Evolutionary conservation across 306 rosid species (phyloP), one percentile per base, ranked within the genome.

Genomic region (Quercus suber): DNA sequence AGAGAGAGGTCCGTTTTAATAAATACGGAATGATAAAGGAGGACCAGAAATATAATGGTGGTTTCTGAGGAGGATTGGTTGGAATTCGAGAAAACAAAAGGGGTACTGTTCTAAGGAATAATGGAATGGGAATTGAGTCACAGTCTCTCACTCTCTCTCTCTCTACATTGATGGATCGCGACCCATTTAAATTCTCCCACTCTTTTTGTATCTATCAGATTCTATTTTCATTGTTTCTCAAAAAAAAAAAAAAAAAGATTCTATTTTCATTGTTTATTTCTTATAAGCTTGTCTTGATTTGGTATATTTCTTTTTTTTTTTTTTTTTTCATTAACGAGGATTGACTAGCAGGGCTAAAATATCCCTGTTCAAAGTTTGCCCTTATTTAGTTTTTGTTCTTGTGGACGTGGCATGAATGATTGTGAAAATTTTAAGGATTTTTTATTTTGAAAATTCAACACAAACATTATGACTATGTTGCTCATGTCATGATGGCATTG

Each of bases 61-160:
- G 89, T 76, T 83, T 68, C 76, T 84, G 84, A 71, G 73, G 80
- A 88, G 88, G 89, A 87, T 88, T 84, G 81, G 93, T 86, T 79
- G 90, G 88, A 83, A 84, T 83, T 64, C 80, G 89, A 82, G 89
- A 84, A 88, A 93, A 87, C 92, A 87, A 88, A 89, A 73, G 35
- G 74, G 77, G 82, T 58, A 84, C 87, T 87, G 83, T 87, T 87
- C 70, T 67, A 80, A 81, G 84, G 91, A 90, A 86, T 87, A 87
- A 88, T 77, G 82, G 88, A 85, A 81, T 33, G 80, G 85, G 84
- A 85, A 86, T 82, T 41, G 45, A 41, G 45, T 80, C 82, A 84
- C 13, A 6, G 74, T 73, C 68, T 82, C 70, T 77, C 82, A 57
- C 84, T 64, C 74, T 37, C 43, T 14, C 53, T 58, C 37, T 55